Base-by-base conservation (phyloP, 192 early-diverging fungal species). In the Rhizophagus clarus region DNA sequence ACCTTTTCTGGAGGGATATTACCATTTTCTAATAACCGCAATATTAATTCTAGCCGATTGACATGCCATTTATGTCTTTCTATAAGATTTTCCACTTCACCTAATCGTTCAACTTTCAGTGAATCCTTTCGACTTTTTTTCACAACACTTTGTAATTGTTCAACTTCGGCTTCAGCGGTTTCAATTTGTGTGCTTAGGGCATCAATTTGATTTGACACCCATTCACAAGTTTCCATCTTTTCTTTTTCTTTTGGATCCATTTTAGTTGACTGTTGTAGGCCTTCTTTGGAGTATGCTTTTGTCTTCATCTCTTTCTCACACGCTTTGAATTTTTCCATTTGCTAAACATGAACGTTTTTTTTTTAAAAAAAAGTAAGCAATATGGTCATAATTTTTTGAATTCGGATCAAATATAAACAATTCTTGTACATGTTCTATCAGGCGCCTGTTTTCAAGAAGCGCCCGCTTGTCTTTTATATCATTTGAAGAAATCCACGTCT, bases 291-390 rank as follows among this genome's bases (percentile, higher is more conserved):
- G 83, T 92, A 99, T 5, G 98, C 97, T 82, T 99, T 99, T 63
- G 97, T 97, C 85, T 99, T 99, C 89, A 99, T 95, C 83, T 98
- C 98, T 83, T 97, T 97, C 82, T 99, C 98, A 47, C 92, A 92
- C 8, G 95, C 96, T 87, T 99, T 99, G 89, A 99, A 99, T 80
- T 90, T 90, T 82, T 99, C 98, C 98, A 99, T 99, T 92, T 98
- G 96, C 92, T 95, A 85, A 26, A 45, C 5, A 26, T 71, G 20
- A 68, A 51, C 10, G 60, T 68, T 5, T 45, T 45, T 45, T n/a
- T 37, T 37, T 37, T n/a, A 60, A 76, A 71, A 61, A 37, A 51
- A 37, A 22, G 22, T n/a, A 37, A 40, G 20, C 5, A 37, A n/a
- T n/a, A 4, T 15, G 31, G 8, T 9, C 14, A 51, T 51, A 42